Percentiles rank a stretch among this genome's conserved stretches.
Conservation (phyloP, 148 eudicot genomes). For the Beta vulgaris region DNA sequence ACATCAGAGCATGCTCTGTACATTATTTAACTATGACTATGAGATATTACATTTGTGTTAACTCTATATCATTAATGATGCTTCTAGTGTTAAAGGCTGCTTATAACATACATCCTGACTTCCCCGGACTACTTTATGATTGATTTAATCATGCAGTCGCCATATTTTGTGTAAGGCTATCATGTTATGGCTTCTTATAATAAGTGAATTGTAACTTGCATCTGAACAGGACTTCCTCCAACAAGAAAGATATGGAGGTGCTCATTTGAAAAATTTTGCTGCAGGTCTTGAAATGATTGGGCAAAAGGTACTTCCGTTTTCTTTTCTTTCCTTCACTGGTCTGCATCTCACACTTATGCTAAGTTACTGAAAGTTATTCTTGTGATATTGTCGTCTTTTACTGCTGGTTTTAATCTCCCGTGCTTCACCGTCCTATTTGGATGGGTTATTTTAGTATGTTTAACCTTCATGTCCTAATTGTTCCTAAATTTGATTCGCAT, state of each 20-base stretch:
- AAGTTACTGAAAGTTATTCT: neutral
- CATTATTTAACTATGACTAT: neutral
- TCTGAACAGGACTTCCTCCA: constrained; percentile 79
- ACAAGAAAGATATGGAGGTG: constrained; percentile 89
- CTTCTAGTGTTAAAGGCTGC: neutral
- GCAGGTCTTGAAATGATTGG: constrained; percentile 79
- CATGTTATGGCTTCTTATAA: constrained; percentile 12
- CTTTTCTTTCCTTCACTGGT: neutral
- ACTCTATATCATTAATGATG: neutral
- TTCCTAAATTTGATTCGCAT: neutral
- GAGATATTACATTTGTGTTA: neutral
- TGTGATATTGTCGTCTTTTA: neutral
- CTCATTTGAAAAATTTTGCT: constrained; percentile 92
- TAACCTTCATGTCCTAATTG: neutral
- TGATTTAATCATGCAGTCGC: neutral
- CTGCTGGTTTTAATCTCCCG: neutral
- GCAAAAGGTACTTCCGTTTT: constrained; percentile 56
- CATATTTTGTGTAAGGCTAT: neutral
- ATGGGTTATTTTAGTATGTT: neutral
- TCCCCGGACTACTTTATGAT: neutral
- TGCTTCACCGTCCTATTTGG: neutral
- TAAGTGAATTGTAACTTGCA: constrained; percentile 9
- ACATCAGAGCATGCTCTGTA: neutral
- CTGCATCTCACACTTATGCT: neutral
- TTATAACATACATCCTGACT: neutral